Percentiles rank a stretch among this genome's conserved stretches.
Evolutionary conservation across 2,329 filamentous ascomycete genomes (phyloP).

Genomic region (Colletotrichum cordylinicola): DNA sequence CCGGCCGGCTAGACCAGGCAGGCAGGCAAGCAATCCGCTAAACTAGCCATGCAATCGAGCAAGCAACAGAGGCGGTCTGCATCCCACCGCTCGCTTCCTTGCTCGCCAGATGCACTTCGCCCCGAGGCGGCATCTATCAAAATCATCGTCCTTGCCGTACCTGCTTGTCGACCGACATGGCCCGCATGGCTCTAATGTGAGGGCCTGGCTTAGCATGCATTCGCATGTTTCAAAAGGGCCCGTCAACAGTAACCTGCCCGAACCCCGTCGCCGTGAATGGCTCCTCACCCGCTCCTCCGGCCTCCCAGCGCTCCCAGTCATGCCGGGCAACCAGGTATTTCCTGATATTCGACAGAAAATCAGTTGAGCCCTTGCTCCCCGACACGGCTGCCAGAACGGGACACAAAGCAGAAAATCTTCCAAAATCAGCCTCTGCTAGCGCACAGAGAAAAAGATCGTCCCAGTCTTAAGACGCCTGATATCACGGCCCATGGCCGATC

Average conservation of each 20-base stretch:
- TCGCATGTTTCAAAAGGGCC: slow-evolving; percentile 1
- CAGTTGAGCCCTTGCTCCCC: neutral
- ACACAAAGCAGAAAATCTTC: neutral
- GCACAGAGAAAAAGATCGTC: slow-evolving; percentile 2
- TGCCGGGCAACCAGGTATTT: neutral
- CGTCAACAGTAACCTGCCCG: neutral
- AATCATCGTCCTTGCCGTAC: neutral
- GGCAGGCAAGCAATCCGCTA: neutral
- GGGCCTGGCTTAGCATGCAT: slow-evolving; percentile 5
- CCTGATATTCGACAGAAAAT: neutral
- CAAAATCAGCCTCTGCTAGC: neutral
- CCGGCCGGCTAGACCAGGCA: neutral
- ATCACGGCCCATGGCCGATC: slow-evolving; percentile 7
- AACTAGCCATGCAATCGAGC: neutral
- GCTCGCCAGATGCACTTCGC: neutral
- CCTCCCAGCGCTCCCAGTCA: neutral
- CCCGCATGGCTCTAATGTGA: slow-evolving; percentile 1
- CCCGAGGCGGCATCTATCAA: slow-evolving; percentile 7
- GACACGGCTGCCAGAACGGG: neutral
- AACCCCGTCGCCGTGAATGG: neutral
- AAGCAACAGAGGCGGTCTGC: slow-evolving; percentile 7
- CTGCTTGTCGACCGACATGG: neutral
- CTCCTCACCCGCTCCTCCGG: neutral
- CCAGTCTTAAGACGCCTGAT: neutral
- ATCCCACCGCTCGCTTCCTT: slow-evolving; percentile 4